phyloP scores from a whole-genome alignment of 768 basidiomycete genomes.

The Cystoderma amianthinum region DNA sequence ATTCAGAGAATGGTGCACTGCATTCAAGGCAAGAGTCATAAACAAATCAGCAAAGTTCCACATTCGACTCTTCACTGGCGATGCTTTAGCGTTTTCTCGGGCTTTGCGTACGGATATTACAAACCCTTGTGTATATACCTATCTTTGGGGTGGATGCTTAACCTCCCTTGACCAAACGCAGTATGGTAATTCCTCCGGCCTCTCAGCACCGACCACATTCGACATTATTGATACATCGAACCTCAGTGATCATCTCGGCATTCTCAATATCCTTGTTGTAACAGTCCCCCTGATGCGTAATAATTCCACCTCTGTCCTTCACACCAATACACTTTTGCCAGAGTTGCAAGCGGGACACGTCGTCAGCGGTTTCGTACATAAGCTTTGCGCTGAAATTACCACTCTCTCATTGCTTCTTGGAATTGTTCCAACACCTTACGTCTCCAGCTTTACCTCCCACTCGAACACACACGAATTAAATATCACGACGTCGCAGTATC shows the following conservation, averaged over 20 bases:
- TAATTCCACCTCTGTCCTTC: conserved; percentile 22
- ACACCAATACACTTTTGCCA: conserved; percentile 30
- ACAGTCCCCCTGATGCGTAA: conserved; percentile 28
- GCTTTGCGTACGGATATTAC: conserved; percentile 20
- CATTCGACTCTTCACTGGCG: conserved; percentile 34
- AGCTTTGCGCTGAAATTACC: conserved; percentile 29
- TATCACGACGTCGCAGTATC: conserved; percentile 16
- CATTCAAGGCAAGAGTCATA: conserved; percentile 15
- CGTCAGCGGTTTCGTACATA: conserved; percentile 20
- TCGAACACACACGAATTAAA: conserved; percentile 34
- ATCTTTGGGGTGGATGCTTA: conserved; percentile 24
- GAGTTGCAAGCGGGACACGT: conserved; percentile 14
- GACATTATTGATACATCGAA: conserved; percentile 46
- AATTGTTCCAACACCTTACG: conserved; percentile 28
- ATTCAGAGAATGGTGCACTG: conserved; percentile 24
- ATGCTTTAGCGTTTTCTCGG: conserved; percentile 28
- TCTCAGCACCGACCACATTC: conserved; percentile 26
- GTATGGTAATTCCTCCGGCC: conserved; percentile 12
- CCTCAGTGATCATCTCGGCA: conserved; percentile 38
- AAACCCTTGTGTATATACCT: conserved; percentile 20
- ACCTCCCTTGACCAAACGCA: conserved; percentile 23
- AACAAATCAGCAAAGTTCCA: conserved; percentile 8
- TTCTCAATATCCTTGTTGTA: conserved; percentile 34
- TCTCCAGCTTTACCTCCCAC: conserved; percentile 31
- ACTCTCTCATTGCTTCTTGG: conserved; percentile 34